Evolutionary conservation across 495 filamentous ascomycete species (phyloP), one percentile per base, ranked within the genome.

Genomic region (Xylaria acuta): DNA sequence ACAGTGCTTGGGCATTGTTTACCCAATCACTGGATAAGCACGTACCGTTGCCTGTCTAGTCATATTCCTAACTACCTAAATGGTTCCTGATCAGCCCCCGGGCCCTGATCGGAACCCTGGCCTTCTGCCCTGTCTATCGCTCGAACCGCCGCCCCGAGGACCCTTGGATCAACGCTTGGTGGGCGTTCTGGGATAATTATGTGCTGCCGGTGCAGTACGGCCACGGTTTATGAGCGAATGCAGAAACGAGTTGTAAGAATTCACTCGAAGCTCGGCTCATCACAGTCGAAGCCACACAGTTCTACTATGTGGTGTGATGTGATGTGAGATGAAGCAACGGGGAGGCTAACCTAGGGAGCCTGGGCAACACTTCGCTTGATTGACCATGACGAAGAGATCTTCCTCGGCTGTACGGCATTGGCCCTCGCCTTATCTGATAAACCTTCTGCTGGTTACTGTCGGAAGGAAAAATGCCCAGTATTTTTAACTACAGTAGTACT

Each of bases 131-230:
- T 64, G 40, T 5, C 38, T 53, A 67, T 53, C 64, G 30, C 18
- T 22, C 64, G n/a, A n/a, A 22, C 64, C 38, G 40, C 63, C 43
- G 25, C 43, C 18, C 20, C 9, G 25, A 53, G 30, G 64, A 47
- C 62, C 62, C 64, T 67, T 41, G 53, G 30, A 45, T 51, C 45
- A 20, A 38, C 60, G 60, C 60, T 63, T 25, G 38, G 43, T 41
- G 12, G 36, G 22, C 38, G 18, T 34, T 47, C 43, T 51, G 64
- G 43, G 22, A 36, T 67, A 36, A 49, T 34, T 65, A 36, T 65
- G 38, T 16, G 63, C 41, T 18, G 58, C 58, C 58, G 18, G 38
- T 38, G 32, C n/a, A 38, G 36, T 32, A 38, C 58, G 32, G 58
- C 34, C 20, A 60, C 58, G 34, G 58, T 4, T 9, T 60, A n/a